phyloP scores from a whole-genome alignment of 371 early-diverging fungal genomes.

The Mortierella sp. region DNA sequence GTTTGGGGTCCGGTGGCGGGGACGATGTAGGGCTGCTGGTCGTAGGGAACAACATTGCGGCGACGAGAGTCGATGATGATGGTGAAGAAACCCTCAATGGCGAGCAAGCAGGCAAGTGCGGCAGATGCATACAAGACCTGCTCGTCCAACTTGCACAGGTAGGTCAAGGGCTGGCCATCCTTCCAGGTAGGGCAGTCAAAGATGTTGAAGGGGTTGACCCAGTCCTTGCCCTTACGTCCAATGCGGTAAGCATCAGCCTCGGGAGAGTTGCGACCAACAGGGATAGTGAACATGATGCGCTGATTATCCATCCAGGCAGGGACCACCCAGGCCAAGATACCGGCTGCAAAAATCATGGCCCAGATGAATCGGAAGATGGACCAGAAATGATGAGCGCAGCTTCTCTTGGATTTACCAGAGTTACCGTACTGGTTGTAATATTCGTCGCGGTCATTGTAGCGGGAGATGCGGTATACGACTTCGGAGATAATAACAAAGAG shows the following conservation, averaged over 20 bases:
- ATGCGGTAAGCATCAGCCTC: not conserved
- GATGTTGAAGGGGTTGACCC: conserved; percentile 27
- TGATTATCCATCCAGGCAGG: not conserved
- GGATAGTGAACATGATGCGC: conserved; percentile 26
- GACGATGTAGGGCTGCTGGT: conserved; percentile 60
- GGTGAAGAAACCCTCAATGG: conserved; percentile 27
- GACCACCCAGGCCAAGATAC: conserved; percentile 12
- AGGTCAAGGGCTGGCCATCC: conserved; percentile 12
- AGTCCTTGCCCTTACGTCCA: not conserved
- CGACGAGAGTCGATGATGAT: conserved; percentile 18
- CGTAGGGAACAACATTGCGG: conserved; percentile 76
- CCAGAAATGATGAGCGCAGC: conserved; percentile 11
- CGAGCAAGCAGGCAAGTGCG: not conserved
- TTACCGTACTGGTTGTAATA: conserved; percentile 1
- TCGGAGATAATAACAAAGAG: conserved; percentile 27
- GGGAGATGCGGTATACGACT: conserved; percentile 6
- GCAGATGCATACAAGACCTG: not conserved
- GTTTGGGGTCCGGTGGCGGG: not conserved
- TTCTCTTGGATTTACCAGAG: not conserved
- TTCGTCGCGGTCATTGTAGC: not conserved
- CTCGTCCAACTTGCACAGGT: conserved; percentile 31
- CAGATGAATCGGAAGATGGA: conserved; percentile 25
- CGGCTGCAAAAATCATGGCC: conserved; percentile 15
- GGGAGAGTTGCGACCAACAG: conserved; percentile 19
- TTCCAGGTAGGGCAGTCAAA: conserved; percentile 20